Evolutionary conservation across 139 green algal species (phyloP).

Genomic region (Micractinium sp.): DNA sequence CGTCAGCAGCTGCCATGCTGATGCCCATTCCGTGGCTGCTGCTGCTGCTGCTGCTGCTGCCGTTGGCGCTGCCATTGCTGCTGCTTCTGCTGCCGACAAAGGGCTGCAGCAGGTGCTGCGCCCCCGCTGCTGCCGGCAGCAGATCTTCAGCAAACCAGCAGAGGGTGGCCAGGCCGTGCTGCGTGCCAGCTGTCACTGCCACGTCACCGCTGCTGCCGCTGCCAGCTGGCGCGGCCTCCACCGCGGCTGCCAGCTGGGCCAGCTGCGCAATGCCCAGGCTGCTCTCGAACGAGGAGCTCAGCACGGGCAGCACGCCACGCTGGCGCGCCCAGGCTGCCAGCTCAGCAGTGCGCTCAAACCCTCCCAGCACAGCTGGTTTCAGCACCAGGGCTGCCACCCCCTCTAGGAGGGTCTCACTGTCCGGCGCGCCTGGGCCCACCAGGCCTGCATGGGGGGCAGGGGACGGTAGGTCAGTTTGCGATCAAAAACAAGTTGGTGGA

Average conservation of each 20-base stretch:
- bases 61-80: not conserved
- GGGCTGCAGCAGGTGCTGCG: not conserved
- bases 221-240: slow-evolving; percentile 38
- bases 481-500: not conserved
- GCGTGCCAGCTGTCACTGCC: not conserved
- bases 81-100: not conserved
- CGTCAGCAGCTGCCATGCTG: not conserved
- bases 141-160: slow-evolving; percentile 68
- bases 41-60: not conserved
- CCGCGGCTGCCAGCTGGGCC: slow-evolving; percentile 64
- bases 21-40: not conserved
- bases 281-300: slow-evolving; percentile 88
- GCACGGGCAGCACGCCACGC: slow-evolving; percentile 59
- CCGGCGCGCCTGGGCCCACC: not conserved
- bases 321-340: slow-evolving; percentile 48
- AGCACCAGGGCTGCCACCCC: slow-evolving; percentile 74
- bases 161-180: slow-evolving; percentile 77
- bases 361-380: slow-evolving; percentile 82
- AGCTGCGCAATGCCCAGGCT: slow-evolving; percentile 67
- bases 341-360: slow-evolving; percentile 61
- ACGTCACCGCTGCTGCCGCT: not conserved
- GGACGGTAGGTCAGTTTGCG: not conserved
- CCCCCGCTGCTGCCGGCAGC: slow-evolving; percentile 2
- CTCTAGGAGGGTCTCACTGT: not conserved
- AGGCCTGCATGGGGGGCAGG: slow-evolving; percentile 28